phyloP scores from a whole-genome alignment of 371 early-diverging fungal genomes.

The Smittium culicis region DNA sequence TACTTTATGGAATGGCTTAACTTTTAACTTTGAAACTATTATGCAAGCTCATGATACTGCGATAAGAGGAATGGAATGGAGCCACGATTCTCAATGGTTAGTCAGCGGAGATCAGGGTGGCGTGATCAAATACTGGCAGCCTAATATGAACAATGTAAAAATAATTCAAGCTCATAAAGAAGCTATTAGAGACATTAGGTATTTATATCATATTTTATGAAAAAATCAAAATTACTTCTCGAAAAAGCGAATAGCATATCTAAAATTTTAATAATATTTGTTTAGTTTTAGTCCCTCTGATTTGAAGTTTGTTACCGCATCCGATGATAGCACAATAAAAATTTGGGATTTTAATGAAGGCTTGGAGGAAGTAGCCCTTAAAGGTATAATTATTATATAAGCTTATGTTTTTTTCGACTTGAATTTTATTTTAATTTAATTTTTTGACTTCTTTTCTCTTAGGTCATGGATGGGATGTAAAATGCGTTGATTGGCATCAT shows the following conservation, averaged over 20 bases:
- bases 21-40: conserved; percentile 99
- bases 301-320: conserved; percentile 92
- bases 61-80: conserved; percentile 96
- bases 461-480: conserved; percentile 99
- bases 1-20: conserved; percentile 98
- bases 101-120: conserved; percentile 94
- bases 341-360: conserved; percentile 93
- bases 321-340: conserved; percentile 95
- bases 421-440: background rate
- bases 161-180: conserved; percentile 87
- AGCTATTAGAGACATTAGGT: conserved; percentile 72
- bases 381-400: background rate
- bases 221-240: too few relatives aligned
- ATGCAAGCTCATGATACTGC: conserved; percentile 95
- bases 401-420: background rate
- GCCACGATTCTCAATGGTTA: conserved; percentile 93
- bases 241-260: too few relatives aligned
- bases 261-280: background rate
- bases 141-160: conserved; percentile 96
- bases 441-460: conserved; percentile 29
- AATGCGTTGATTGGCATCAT: conserved; percentile 98
- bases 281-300: conserved; percentile 74
- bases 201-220: too few relatives aligned
- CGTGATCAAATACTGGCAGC: conserved; percentile 98
- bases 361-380: conserved; percentile 56